phyloP scores from a whole-genome alignment of 768 basidiomycete genomes.

The Russula abietina region DNA sequence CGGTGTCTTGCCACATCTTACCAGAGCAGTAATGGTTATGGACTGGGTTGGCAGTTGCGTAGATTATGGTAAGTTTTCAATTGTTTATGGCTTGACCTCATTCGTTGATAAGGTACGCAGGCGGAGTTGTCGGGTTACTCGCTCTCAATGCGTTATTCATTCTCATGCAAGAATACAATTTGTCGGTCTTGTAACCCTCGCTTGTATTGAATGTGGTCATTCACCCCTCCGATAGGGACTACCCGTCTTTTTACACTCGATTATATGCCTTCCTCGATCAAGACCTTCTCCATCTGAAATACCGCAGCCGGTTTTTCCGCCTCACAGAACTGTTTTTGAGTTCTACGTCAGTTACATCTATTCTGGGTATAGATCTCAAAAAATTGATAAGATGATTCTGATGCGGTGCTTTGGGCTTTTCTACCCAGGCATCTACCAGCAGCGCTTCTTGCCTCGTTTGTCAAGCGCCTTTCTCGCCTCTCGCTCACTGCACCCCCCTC shows the following conservation, averaged over 20 bases:
- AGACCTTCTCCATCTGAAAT: conserved; percentile 84
- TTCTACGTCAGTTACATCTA: conserved; percentile 55
- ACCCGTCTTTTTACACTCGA: conserved; percentile 89
- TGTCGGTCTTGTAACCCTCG: conserved; percentile 48
- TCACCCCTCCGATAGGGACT: conserved; percentile 56
- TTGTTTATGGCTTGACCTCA: conserved; percentile 1
- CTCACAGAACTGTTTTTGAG: conserved; percentile 85
- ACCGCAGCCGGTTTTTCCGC: conserved; percentile 92
- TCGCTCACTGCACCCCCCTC: conserved; percentile 84
- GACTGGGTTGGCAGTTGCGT: conserved; percentile 87
- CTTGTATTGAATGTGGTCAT: background rate
- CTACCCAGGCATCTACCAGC: conserved; percentile 71
- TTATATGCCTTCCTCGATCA: conserved; percentile 87
- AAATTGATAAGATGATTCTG: background rate
- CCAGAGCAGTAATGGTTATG: conserved; percentile 73
- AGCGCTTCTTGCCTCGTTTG: conserved; percentile 87
- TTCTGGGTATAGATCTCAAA: background rate
- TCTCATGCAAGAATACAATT: conserved; percentile 87
- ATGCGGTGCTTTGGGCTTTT: background rate
- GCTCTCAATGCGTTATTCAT: conserved; percentile 89
- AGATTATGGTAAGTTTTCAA: conserved; percentile 55
- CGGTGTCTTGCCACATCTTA: conserved; percentile 77
- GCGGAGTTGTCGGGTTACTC: conserved; percentile 78
- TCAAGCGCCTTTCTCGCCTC: conserved; percentile 84
- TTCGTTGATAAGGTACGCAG: conserved; percentile 34